phyloP scores from a whole-genome alignment of 1,284 basidiomycete genomes.

The Austroboletus niveus region DNA sequence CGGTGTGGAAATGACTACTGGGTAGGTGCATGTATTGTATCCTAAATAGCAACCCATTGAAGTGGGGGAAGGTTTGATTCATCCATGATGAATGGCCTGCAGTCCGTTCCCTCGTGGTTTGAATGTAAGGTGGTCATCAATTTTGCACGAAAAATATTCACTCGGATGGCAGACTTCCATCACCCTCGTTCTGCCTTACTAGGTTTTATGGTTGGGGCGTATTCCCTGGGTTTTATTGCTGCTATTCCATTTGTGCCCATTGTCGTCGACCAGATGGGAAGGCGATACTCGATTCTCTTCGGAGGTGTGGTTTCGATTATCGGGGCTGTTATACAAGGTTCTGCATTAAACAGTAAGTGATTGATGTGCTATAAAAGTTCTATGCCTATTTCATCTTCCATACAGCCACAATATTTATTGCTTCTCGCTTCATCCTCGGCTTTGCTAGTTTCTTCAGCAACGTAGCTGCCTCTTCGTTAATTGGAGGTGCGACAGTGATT shows the following conservation, averaged over 20 bases:
- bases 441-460: conserved; percentile 4
- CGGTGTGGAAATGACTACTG: conserved; percentile 60
- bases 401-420: conserved; percentile 14
- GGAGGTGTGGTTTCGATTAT: conserved; percentile 3
- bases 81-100: conserved; percentile 17
- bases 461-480: conserved; percentile 15
- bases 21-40: conserved; percentile 39
- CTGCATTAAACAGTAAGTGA: background rate
- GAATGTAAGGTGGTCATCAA: conserved; percentile 9
- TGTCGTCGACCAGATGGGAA: conserved; percentile 14
- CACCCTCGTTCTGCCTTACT: conserved; percentile 17
- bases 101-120: conserved; percentile 20
- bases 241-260: conserved; percentile 11
- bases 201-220: conserved; percentile 12
- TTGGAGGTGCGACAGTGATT: conserved; percentile 11
- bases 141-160: background rate
- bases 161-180: conserved; percentile 6
- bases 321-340: conserved; percentile 12
- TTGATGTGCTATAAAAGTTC: background rate
- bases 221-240: conserved; percentile 11
- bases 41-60: background rate
- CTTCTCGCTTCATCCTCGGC: conserved; percentile 18
- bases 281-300: conserved; percentile 12
- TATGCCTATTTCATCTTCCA: background rate
- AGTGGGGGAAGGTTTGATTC: conserved; percentile 5